Evolutionary conservation across 2,329 filamentous ascomycete genomes (phyloP), one percentile per base, ranked within the genome.

Genomic region (Claviceps maximensis): DNA sequence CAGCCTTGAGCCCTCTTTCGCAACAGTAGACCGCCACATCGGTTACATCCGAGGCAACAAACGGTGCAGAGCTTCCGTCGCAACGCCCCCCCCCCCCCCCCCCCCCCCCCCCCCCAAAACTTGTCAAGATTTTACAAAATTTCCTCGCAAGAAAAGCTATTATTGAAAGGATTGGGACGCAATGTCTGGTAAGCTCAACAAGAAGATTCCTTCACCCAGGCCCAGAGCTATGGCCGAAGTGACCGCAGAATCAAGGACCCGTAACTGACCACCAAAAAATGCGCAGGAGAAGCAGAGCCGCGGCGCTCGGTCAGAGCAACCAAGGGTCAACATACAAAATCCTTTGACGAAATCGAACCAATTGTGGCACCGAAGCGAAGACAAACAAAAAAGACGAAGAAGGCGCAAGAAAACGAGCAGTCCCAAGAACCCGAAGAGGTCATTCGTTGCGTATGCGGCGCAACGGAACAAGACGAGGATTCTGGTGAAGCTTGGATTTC

Each of bases 281-380:
- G 12, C 23, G 33, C 61, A 70, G 67, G 68, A 66, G 77, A 82
- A 69, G 68, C 72, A 54, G 91, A 96, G 78, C 87, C 89, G 55
- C 86, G 93, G 68, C 87, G 93, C 66, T 98, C 93, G 45, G 90
- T 93, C 59, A 86, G 93, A 63, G 89, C 91, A 62, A 98, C 93
- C 58, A 98, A 98, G 67, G 93, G 93, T 66, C 90, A 96, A 63
- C 89, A 97, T 70, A 85, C 83, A 27, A 95, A 95, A 70, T 86
- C 86, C 59, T 84, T 89, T 61, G 89, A 95, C 64, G 77, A 85
- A 53, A 78, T 87, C 60, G 86, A 88, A 56, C 73, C 73, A 2
- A 65, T 72, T 55, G 74, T 78, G 53, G 67, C 70, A 9, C 71
- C 77, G 52, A 83, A 83, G 63, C 71, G 71, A 62, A 74, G 74